These are phyloP conservation scores for Gastrolobium bilobum DNA, from an alignment of 306 rosid species.

Conservation along the genomic window DNA sequence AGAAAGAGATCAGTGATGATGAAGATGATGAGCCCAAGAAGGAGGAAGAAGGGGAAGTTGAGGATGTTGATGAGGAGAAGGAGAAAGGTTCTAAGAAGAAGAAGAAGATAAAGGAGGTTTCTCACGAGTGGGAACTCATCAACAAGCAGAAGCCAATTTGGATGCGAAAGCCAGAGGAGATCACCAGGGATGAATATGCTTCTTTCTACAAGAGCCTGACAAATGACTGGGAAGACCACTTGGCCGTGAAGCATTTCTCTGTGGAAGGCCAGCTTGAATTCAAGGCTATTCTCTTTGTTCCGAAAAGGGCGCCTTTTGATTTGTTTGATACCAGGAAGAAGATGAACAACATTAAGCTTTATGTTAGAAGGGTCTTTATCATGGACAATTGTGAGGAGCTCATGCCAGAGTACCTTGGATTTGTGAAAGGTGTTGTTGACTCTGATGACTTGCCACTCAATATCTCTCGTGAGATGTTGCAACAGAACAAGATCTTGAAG, in stretches of 20 bases:
- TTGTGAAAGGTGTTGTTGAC: constrained; percentile 80
- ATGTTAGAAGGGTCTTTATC: constrained; percentile 79
- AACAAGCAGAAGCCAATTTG: constrained; percentile 86
- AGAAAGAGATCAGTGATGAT: constrained; percentile 77
- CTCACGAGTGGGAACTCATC: constrained; percentile 75
- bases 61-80: constrained; percentile 69
- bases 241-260: constrained; percentile 79
- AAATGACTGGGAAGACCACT: constrained; percentile 82
- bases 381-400: constrained; percentile 83
- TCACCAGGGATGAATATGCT: constrained; percentile 74
- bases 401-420: constrained; percentile 78
- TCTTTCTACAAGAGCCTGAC: constrained; percentile 80
- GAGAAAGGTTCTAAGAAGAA: constrained; percentile 68
- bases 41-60: constrained; percentile 71
- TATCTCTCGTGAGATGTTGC: constrained; percentile 78
- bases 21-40: constrained; percentile 77
- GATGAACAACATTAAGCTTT: constrained; percentile 79
- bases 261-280: constrained; percentile 84
- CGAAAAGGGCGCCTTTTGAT: constrained; percentile 80
- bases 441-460: constrained; percentile 82
- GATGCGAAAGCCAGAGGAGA: constrained; percentile 84
- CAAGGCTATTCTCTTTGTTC: constrained; percentile 74
- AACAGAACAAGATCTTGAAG: constrained; percentile 78
- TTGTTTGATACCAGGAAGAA: constrained; percentile 76
- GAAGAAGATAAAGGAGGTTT: constrained; percentile 77